Evolutionary conservation across 2,329 filamentous ascomycete species (phyloP).

Genomic region (Coniochaeta hoffmannii): DNA sequence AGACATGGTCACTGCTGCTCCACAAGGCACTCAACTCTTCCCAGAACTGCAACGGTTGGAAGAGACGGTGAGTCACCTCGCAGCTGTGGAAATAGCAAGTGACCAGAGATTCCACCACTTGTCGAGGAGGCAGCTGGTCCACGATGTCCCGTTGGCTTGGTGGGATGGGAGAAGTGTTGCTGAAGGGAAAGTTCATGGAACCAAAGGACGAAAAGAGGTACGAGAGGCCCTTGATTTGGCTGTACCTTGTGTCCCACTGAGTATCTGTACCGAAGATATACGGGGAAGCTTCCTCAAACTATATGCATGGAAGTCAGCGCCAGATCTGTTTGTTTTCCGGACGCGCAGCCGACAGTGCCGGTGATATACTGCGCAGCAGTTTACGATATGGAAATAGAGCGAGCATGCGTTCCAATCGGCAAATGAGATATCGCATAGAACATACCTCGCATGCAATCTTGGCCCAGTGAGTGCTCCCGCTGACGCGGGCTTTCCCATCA

Average conservation of each 20-base stretch:
- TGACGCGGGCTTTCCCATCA: constrained; percentile 5
- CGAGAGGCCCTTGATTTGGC: constrained; percentile 15
- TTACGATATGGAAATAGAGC: too few relatives aligned
- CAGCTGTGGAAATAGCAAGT: constrained; percentile 15
- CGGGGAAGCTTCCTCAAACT: constrained; percentile 17
- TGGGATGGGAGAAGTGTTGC: constrained; percentile 8
- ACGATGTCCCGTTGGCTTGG: constrained; percentile 11
- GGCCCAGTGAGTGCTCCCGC: constrained; percentile 12
- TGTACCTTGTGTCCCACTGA: constrained; percentile 15
- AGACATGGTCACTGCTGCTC: constrained; percentile 9
- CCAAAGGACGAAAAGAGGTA: constrained; percentile 13
- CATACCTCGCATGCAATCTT: constrained; percentile 11
- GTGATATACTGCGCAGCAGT: background rate
- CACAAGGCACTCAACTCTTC: constrained; percentile 14
- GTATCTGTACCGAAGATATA: constrained; percentile 15
- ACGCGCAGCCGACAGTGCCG: background rate
- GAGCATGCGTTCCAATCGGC: background rate
- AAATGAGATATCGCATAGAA: background rate
- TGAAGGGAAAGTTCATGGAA: constrained; percentile 18
- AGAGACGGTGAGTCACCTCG: constrained; percentile 16
- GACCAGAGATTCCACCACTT: constrained; percentile 14
- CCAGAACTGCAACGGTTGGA: constrained; percentile 14
- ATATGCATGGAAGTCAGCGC: background rate
- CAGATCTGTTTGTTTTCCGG: background rate
- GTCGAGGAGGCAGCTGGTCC: constrained; percentile 12